These are phyloP conservation scores for Paecilomyces sp. DNA, from an alignment of 2,329 filamentous ascomycete species.

Conservation along the genomic window DNA sequence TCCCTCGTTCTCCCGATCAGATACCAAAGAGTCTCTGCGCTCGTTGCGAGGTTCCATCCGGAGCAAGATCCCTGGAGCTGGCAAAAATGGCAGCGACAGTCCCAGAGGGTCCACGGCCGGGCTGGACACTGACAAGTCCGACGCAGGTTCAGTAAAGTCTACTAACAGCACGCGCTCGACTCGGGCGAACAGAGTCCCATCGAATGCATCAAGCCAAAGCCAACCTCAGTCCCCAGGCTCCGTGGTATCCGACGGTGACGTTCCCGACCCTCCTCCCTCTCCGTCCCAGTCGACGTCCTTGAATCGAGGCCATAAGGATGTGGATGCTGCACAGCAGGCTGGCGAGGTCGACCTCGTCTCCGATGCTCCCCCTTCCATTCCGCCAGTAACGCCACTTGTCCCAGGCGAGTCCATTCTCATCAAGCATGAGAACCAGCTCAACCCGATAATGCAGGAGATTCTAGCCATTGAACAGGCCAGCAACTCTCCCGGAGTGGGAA, in stretches of 20 bases:
- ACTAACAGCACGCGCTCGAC: conserved; percentile 47
- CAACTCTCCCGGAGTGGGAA: conserved; percentile 27
- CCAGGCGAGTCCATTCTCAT: conserved; percentile 87
- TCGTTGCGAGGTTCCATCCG: conserved; percentile 75
- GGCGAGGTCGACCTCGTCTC: conserved; percentile 94
- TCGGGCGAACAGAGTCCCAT: conserved; percentile 15
- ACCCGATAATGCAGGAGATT: conserved; percentile 43
- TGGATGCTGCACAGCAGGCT: conserved; percentile 71
- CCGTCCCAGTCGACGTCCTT: conserved; percentile 73
- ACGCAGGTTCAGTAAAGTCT: conserved; percentile 69
- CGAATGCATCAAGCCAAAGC: conserved; percentile 18
- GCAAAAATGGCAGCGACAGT: conserved; percentile 56
- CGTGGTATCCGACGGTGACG: conserved; percentile 21
- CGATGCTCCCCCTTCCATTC: conserved; percentile 68
- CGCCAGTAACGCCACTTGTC: conserved; percentile 54
- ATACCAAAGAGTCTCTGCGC: conserved; percentile 85
- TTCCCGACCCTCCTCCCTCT: conserved; percentile 66
- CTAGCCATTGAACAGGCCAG: neutral
- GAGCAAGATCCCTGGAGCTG: conserved; percentile 73
- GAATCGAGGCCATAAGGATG: conserved; percentile 66
- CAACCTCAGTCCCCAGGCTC: conserved; percentile 28
- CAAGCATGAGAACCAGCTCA: conserved; percentile 65
- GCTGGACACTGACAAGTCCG: conserved; percentile 55
- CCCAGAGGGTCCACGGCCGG: conserved; percentile 65
- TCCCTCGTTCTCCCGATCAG: conserved; percentile 84